A percentile compares a stretch with the other conserved stretches of the same genome.
phyloP scores from a whole-genome alignment of 176 grass and related monocot species.

The Olyra latifolia region DNA sequence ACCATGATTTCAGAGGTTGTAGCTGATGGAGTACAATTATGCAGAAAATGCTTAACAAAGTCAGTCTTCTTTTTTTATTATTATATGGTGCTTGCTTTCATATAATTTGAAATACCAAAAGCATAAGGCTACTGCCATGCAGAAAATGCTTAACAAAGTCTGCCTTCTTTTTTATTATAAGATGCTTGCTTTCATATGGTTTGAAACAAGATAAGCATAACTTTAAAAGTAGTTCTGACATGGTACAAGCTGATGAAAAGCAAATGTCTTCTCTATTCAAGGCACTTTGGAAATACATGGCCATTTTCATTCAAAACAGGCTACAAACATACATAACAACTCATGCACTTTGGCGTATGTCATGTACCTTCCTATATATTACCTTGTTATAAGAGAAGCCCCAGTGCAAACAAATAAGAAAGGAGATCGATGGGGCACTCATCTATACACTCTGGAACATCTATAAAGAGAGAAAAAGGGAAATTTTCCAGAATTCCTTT shows the following conservation, averaged over 20 bases:
- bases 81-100: not conserved
- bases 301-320: not conserved
- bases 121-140: not conserved
- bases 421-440: too few species aligned
- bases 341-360: not conserved
- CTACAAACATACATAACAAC: not conserved
- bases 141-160: slow-evolving; percentile 39
- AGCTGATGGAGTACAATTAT: slow-evolving; percentile 22
- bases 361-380: too few species aligned
- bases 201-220: not conserved
- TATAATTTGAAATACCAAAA: not conserved
- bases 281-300: not conserved
- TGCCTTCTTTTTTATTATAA: not conserved
- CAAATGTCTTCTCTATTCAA: not conserved
- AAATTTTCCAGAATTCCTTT: too few species aligned
- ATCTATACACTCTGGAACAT: too few species aligned
- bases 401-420: too few species aligned
- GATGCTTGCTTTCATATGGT: not conserved
- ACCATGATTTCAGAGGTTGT: slow-evolving; percentile 33
- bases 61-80: not conserved
- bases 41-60: slow-evolving; percentile 41
- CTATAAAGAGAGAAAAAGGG: too few species aligned
- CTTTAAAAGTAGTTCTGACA: not conserved
- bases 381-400: too few species aligned
- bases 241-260: not conserved